These are phyloP conservation scores for Penicillium sp. DNA, from an alignment of 2,329 filamentous ascomycete species.

Conservation along the genomic window DNA sequence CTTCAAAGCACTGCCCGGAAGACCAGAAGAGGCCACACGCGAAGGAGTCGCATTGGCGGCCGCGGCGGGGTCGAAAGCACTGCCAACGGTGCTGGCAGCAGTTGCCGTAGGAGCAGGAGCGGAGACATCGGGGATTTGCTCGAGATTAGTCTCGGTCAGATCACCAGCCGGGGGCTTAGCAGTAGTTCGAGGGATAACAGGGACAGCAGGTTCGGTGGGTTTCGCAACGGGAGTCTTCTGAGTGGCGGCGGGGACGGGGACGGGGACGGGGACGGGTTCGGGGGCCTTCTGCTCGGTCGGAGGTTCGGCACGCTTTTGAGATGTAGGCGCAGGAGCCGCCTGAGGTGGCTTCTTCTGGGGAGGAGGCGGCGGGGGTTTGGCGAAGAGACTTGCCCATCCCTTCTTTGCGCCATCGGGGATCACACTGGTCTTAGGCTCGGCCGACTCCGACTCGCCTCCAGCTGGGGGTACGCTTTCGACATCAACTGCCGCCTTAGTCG, in stretches of 20 bases:
- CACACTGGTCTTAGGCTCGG: conserved; percentile 33
- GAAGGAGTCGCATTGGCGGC: conserved; percentile 49
- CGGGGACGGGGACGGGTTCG: conserved; percentile 41
- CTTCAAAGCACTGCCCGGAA: conserved; percentile 77
- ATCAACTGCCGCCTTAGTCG: conserved; percentile 17
- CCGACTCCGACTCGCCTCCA: conserved; percentile 24
- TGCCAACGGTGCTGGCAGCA: conserved; percentile 82
- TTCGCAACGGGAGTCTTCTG: conserved; percentile 38
- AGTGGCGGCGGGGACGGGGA: conserved; percentile 35
- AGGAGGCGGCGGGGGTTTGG: conserved; percentile 57
- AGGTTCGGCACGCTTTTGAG: conserved; percentile 31
- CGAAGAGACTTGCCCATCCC: conserved; percentile 72
- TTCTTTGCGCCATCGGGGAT: conserved; percentile 44
- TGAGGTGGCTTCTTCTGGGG: conserved; percentile 50
- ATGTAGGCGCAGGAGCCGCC: conserved; percentile 16
- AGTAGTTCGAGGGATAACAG: conserved; percentile 40
- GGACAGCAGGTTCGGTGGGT: conserved; percentile 31
- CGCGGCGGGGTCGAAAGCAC: conserved; percentile 73
- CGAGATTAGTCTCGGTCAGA: conserved; percentile 87
- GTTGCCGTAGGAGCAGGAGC: conserved; percentile 75
- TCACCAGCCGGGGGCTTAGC: conserved; percentile 73
- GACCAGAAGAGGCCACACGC: conserved; percentile 67
- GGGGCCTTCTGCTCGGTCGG: conserved; percentile 40
- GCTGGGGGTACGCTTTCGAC: conserved; percentile 25
- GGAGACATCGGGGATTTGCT: conserved; percentile 82